phyloP scores from a whole-genome alignment of 495 filamentous ascomycete genomes.

The Lineolata rhizophorae region DNA sequence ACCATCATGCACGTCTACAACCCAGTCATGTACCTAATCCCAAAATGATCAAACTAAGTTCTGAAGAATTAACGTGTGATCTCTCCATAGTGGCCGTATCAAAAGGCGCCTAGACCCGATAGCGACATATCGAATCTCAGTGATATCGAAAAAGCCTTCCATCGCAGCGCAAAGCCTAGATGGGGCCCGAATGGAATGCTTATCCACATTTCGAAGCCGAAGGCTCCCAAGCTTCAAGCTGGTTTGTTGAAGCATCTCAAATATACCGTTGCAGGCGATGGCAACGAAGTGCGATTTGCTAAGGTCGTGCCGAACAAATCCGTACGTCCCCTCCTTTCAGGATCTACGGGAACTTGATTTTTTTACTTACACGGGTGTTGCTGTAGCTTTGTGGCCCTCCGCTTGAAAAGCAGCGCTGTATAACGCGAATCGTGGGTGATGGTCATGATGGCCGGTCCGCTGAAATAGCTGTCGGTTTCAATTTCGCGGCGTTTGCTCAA shows the following conservation, averaged over 20 bases:
- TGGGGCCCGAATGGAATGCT: constrained; percentile 60
- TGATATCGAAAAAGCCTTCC: constrained; percentile 33
- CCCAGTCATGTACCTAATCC: constrained; percentile 30
- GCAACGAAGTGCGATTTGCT: constrained; percentile 29
- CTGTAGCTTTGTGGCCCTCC: too few relatives aligned
- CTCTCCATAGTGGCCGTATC: constrained; percentile 60
- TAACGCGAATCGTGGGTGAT: too few relatives aligned
- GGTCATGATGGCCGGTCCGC: too few relatives aligned
- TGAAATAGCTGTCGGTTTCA: too few relatives aligned
- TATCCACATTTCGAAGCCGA: constrained; percentile 29
- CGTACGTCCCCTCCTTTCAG: too few relatives aligned
- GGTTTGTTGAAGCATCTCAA: constrained; percentile 16
- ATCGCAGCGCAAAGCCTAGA: constrained; percentile 46
- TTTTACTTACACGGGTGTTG: too few relatives aligned
- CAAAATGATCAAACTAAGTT: constrained; percentile 20
- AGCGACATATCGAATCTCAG: constrained; percentile 35
- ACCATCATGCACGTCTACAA: too few relatives aligned
- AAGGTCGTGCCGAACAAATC: constrained; percentile 24
- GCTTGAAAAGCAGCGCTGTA: too few relatives aligned
- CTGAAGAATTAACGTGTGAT: constrained; percentile 20
- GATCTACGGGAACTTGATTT: too few relatives aligned
- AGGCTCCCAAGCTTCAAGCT: constrained; percentile 9
- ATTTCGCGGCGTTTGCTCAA: too few relatives aligned
- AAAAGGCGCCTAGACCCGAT: constrained; percentile 46
- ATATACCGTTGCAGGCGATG: constrained; percentile 19